Evolutionary conservation across 2,329 filamentous ascomycete species (phyloP), one percentile per base, ranked within the genome.

Genomic region (Raffaelea ambrosiae): DNA sequence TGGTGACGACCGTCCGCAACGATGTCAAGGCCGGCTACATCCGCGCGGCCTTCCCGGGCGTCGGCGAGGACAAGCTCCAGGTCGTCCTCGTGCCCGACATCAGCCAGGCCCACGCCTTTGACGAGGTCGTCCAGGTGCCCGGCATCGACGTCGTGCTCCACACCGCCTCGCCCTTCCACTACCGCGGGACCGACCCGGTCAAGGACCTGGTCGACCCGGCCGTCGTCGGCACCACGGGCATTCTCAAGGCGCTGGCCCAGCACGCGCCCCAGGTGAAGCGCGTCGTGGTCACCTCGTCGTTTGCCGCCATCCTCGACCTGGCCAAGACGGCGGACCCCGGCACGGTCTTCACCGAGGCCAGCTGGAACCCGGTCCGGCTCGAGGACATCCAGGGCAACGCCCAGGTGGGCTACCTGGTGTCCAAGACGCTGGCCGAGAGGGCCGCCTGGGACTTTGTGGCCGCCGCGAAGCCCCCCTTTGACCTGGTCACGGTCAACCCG

Each of bases 51-150:
- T 68, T 77, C 58, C 65, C 71, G 2, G 60, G 63, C 19, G 59
- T 69, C 50, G 58, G 57, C 49, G 57, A 59, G 40, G 66, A 69
- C 14, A 66, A 67, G 29, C 71, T 81, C 18, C 58, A 64, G 29
- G 66, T 75, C 13, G 67, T 62, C 48, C 81, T 93, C 55, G 87
- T 94, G 21, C 79, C 83, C 18, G 88, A 95, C 60, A 86, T 95
- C 55, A 85, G 86, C 3, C 65, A 81, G 58, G 74, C 80, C 40
- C 74, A 75, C 48, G 88, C 88, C 49, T 95, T 95, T 61, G 81
- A 87, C 57, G 71, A 81, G 56, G 79, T 76, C 1, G 69, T 74
- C 52, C 63, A 68, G 61, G 67, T 60, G 4, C 69, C 72, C 1
- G 71, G 68, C 22, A 62, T 81, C 46, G 71, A 77, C 48, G 73